A percentile compares a stretch with the other conserved stretches of the same genome.
Conservation (phyloP, 2,329 filamentous ascomycete species). For the Fusarium secorum region DNA sequence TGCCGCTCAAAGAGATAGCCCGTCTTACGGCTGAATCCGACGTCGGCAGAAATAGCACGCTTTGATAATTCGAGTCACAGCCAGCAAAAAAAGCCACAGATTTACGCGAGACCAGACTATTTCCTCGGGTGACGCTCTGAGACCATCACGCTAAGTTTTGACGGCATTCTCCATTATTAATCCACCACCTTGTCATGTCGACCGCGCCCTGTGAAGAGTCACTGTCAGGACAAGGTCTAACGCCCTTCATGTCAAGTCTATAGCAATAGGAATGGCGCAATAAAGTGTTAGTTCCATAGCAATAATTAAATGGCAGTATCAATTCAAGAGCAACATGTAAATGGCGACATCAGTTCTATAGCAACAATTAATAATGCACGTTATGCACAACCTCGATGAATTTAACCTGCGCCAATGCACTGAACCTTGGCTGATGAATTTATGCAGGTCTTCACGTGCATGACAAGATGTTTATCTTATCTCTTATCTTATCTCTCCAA, state of each 20-base stretch:
- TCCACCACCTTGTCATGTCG: constrained; percentile 28
- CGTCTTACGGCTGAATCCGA: constrained; percentile 11
- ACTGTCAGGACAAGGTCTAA: not conserved
- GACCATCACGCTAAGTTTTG: constrained; percentile 1
- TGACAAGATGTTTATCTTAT: constrained; percentile 16
- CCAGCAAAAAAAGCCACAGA: constrained; percentile 25
- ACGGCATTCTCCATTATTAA: constrained; percentile 31
- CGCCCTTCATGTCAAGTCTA: constrained; percentile 10
- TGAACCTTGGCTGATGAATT: no score
- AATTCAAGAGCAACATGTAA: not conserved
- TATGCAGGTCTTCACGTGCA: not conserved
- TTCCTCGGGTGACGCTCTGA: not conserved
- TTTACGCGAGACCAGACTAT: constrained; percentile 7
- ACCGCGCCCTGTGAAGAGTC: constrained; percentile 21
- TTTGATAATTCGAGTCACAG: constrained; percentile 17
- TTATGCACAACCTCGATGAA: not conserved
- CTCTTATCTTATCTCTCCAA: not conserved
- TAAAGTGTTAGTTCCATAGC: not conserved
- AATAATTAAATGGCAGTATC: not conserved
- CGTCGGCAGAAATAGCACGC: not conserved
- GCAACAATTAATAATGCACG: not conserved
- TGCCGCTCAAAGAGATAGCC: no score
- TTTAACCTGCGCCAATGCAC: no score
- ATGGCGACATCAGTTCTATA: not conserved
- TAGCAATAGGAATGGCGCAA: not conserved